Evolutionary conservation across 805 yeast genomes (phyloP), one percentile per base, ranked within the genome.

Genomic region (Pichia ethanolica): DNA sequence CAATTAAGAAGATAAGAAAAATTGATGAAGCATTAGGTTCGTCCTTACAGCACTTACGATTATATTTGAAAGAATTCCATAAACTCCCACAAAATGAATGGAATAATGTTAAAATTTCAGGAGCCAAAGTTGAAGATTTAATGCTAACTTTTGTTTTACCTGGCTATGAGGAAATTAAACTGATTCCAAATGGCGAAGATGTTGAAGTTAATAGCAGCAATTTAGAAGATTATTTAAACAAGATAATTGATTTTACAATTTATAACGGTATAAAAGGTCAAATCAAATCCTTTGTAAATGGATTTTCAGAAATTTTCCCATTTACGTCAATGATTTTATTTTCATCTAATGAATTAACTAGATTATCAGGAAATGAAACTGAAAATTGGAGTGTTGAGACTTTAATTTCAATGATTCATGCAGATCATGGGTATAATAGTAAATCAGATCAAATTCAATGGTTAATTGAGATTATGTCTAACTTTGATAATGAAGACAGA

Each of bases 351-450:
- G 98, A 91, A 60, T 70, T 89, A 32, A 78, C 75, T 2, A 74
- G 75, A 25, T 60, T 91, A 37, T 80, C 87, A 57, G 97, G 98
- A 5, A 80, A 79, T 52, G 78, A 79, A 3, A 81, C 81, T 42
- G 98, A 91, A 61, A 97, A 91, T 60, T 93, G 98, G 97, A 75
- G 85, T 0, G 64, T 65, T 39, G 78, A 73, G 39, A 81, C 93
- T 0, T 67, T 91, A 30, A 56, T 71, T 6, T 71, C 78, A 1
- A 72, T 82, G 0, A 70, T 91, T 13, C 79, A 79, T 56, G 96
- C 97, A 0, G 95, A 90, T 57, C 98, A 91, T 66, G 99, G 98
- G 1, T 91, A 85, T 60, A 76, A 78, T 4, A 75, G 77, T 59
- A 90, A 83, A 35, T 86, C 95, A 4, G 65, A 65, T 13, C 72